Conservation (phyloP, 1,284 basidiomycete genomes). For the Dichomitus squalens region DNA sequence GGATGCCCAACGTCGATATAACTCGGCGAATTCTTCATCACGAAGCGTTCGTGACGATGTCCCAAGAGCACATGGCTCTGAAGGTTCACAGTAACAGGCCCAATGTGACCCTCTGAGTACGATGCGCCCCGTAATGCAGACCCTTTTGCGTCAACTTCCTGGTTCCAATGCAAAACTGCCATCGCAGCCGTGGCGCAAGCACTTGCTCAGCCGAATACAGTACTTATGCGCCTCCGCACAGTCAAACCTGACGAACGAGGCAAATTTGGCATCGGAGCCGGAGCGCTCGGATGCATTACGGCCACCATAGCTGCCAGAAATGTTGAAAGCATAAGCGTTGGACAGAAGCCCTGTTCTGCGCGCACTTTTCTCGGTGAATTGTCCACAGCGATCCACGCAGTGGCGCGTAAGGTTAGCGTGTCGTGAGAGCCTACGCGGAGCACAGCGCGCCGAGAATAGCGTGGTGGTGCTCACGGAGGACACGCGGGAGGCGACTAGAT, state of each 20-base stretch:
- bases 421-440: neutral
- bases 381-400: conserved; percentile 9
- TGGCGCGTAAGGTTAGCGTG: neutral
- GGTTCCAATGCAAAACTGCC: neutral
- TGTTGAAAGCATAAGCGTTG: neutral
- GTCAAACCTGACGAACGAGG: neutral
- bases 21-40: neutral
- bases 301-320: conserved; percentile 10
- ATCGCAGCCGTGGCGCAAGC: neutral
- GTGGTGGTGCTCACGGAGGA: neutral
- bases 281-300: conserved; percentile 22
- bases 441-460: neutral
- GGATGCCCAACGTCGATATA: neutral
- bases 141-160: neutral
- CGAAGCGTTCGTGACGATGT: neutral
- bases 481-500: neutral
- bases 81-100: neutral
- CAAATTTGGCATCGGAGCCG: neutral
- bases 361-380: conserved; percentile 23
- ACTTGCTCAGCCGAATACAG: neutral
- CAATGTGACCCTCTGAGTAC: neutral
- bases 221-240: neutral
- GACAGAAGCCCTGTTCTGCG: neutral
- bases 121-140: neutral
- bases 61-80: neutral